Conservation (phyloP, 495 filamentous ascomycete genomes). For the Lasiosphaeria ovina region DNA sequence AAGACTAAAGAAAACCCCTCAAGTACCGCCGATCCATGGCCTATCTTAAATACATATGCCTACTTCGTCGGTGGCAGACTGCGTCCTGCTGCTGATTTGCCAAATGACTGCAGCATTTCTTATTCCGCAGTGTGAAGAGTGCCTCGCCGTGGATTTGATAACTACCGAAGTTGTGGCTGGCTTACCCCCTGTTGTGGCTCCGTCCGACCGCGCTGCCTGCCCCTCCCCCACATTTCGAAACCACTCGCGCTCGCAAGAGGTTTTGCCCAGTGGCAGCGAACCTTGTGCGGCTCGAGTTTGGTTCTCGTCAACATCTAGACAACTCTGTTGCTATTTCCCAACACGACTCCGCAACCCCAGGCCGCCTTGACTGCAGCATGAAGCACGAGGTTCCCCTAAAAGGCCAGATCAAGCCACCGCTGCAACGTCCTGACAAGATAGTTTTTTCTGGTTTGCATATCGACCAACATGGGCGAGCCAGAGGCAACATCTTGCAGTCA, state of each 20-base stretch:
- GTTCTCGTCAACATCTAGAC: slow-evolving; percentile 23
- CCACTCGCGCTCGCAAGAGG: slow-evolving; percentile 3
- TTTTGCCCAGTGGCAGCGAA: slow-evolving; percentile 10
- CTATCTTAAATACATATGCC: too few species aligned
- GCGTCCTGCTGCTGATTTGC: too few species aligned
- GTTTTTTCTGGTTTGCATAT: background rate
- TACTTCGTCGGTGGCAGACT: too few species aligned
- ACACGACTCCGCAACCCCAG: slow-evolving; percentile 2
- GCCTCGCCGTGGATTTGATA: too few species aligned
- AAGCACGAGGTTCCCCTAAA: slow-evolving; percentile 2
- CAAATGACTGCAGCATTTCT: too few species aligned
- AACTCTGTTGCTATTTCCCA: slow-evolving; percentile 23
- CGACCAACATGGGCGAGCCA: background rate
- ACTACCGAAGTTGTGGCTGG: too few species aligned
- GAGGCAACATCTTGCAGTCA: slow-evolving; percentile 17
- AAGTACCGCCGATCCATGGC: too few species aligned
- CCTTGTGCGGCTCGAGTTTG: slow-evolving; percentile 13
- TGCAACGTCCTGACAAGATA: slow-evolving; percentile 11
- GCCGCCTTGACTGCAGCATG: slow-evolving; percentile 3
- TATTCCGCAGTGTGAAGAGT: too few species aligned
- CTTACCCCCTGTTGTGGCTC: background rate
- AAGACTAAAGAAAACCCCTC: too few species aligned
- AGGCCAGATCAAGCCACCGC: slow-evolving; percentile 8
- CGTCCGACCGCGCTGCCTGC: slow-evolving; percentile 5
- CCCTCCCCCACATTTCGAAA: slow-evolving; percentile 23